Base-by-base conservation (phyloP, 1,284 basidiomycete genomes). In the Papiliotrema laurentii region DNA sequence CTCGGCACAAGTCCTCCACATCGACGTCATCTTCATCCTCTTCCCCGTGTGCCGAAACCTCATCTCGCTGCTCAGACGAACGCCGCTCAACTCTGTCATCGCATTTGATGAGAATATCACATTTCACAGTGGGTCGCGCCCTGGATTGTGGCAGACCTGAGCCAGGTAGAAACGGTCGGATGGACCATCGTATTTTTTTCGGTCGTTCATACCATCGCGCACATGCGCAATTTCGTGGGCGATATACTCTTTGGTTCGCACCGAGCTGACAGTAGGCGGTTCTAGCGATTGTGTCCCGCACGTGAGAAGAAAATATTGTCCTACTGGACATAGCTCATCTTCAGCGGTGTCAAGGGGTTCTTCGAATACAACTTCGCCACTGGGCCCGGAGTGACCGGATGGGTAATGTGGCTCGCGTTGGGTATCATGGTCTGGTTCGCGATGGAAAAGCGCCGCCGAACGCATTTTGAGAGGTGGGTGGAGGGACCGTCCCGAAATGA, bases 21-120 rank as follows among this genome's bases (percentile, higher is more conserved):
- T 92, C 61, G 86, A 93, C 73, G 83, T 89, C 47, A 83, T 88
- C 52, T 87, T 92, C 77, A 90, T 94, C 72, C 82, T 93, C 44
- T 80, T 94, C 25, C 90, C 90, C 27, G 82, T 93, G 66, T 93
- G 90, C 79, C 82, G 90, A 52, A 90, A 88, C 75, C 88, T 93
- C 73, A 82, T 93, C 68, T 90, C 89, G 11, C 61, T 90, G 34
- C 78, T 92, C 37, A 84, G 90, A 28, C 81, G 83, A 41, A 89
- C 87, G 0, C 81, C 88, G 2, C 76, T 93, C 45, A 89, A 89
- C 75, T 79, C 82, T 58, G 74, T 90, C 72, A 87, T 94, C 57
- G 89, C 90, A 13, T 89, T 91, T 66, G 88, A 90, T 78, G 86
- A 88, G 76, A 89, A 86, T 69, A 83, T 90, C 70, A 83, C 83